Conservation (phyloP, 768 basidiomycete species). For the Rhodotorula diobovata region DNA sequence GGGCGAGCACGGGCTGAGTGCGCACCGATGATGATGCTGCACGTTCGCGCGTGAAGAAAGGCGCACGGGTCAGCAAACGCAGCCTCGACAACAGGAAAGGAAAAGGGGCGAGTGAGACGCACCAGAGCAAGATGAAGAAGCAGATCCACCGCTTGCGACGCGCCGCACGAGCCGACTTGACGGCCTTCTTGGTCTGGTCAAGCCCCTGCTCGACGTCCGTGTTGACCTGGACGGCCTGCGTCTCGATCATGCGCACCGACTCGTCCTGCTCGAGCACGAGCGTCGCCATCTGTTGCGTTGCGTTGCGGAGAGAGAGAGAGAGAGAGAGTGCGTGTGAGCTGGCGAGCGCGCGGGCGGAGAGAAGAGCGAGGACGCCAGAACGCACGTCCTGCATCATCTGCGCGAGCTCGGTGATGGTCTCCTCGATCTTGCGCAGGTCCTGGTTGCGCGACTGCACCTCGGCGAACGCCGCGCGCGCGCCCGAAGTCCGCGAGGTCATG, state of each 20-base stretch:
- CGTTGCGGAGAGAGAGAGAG: too few species aligned
- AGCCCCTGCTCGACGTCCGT: slow-evolving; percentile 58
- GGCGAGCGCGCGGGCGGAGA: not conserved
- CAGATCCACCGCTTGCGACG: slow-evolving; percentile 68
- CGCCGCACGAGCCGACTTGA: slow-evolving; percentile 76
- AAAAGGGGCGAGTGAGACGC: not conserved
- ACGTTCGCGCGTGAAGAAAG: too few species aligned
- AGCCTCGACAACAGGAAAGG: too few species aligned
- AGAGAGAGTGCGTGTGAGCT: not conserved
- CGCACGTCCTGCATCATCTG: slow-evolving; percentile 77
- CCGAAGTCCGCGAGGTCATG: slow-evolving; percentile 71
- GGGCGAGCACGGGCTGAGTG: not conserved
- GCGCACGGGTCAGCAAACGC: not conserved
- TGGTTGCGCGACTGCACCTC: slow-evolving; percentile 86
- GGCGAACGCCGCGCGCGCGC: slow-evolving; percentile 70
- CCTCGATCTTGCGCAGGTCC: slow-evolving; percentile 78
- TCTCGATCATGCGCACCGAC: slow-evolving; percentile 61
- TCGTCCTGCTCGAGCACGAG: slow-evolving; percentile 57
- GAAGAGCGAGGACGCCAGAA: not conserved
- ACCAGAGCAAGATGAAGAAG: slow-evolving; percentile 19
- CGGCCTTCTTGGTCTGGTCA: slow-evolving; percentile 78
- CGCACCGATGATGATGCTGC: slow-evolving; percentile 7
- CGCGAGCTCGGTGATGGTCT: slow-evolving; percentile 79
- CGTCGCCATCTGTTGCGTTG: slow-evolving; percentile 57
- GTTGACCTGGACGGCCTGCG: slow-evolving; percentile 61